Conservation (phyloP, 306 rosid species). For the Leucaena leucocephala region DNA sequence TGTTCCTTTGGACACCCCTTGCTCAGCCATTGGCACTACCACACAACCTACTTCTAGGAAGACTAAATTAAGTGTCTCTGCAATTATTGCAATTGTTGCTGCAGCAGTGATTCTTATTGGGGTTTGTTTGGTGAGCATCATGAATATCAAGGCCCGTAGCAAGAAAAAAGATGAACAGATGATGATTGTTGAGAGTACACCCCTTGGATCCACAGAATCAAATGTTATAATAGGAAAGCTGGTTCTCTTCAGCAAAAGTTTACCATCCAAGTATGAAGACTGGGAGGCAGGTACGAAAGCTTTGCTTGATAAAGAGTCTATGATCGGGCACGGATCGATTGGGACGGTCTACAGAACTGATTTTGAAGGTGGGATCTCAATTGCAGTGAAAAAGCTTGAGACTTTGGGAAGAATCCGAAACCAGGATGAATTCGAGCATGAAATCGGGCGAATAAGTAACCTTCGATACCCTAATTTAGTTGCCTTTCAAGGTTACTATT, state of each 20-base stretch:
- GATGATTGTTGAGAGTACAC: constrained; percentile 85
- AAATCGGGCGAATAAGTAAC: constrained; percentile 82
- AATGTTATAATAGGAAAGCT: constrained; percentile 84
- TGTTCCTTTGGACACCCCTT: constrained; percentile 69
- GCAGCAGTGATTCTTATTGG: constrained; percentile 86
- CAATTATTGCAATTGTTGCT: constrained; percentile 90
- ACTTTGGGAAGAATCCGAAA: constrained; percentile 86
- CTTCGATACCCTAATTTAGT: constrained; percentile 79
- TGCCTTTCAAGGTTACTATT: constrained; percentile 87
- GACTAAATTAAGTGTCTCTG: constrained; percentile 71
- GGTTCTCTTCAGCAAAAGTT: constrained; percentile 94
- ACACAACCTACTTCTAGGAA: constrained; percentile 46
- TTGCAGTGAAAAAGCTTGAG: constrained; percentile 96
- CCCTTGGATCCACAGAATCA: constrained; percentile 79
- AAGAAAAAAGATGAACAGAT: constrained; percentile 57
- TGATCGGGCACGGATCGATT: constrained; percentile 88
- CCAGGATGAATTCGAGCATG: constrained; percentile 95
- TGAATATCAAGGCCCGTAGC: constrained; percentile 70
- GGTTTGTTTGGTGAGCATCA: constrained; percentile 80
- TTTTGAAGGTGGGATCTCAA: constrained; percentile 86
- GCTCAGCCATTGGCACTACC: constrained; percentile 56
- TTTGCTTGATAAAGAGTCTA: constrained; percentile 86
- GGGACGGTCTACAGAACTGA: constrained; percentile 86
- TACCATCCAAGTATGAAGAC: constrained; percentile 96
- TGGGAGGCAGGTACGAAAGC: constrained; percentile 99